These are phyloP conservation scores for Alternaria metachromatica DNA, from an alignment of 2,329 filamentous ascomycete genomes.

Conservation along the genomic window DNA sequence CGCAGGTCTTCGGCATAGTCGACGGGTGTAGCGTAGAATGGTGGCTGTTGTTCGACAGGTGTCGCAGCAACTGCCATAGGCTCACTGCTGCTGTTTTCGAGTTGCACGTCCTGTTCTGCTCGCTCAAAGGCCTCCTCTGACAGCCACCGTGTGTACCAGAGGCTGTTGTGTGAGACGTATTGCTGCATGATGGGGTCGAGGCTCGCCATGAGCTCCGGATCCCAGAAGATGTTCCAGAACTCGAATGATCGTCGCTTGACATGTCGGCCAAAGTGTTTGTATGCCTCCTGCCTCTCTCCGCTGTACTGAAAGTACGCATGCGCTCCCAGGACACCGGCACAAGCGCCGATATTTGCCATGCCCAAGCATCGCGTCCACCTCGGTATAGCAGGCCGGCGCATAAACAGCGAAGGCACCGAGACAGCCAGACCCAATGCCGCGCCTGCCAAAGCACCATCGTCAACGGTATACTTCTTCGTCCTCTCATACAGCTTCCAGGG, in stretches of 20 bases:
- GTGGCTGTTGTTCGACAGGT: conserved; percentile 3
- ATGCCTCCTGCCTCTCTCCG: conserved; percentile 35
- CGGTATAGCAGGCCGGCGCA: conserved; percentile 27
- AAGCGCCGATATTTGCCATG: conserved; percentile 35
- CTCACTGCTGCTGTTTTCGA: neutral
- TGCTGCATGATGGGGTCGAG: conserved; percentile 33
- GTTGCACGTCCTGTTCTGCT: conserved; percentile 10
- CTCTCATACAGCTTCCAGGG: conserved; percentile 34
- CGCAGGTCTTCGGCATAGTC: conserved; percentile 31
- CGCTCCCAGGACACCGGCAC: conserved; percentile 27
- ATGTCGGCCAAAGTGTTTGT: conserved; percentile 20
- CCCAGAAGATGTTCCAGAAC: conserved; percentile 35
- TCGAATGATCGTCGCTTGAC: conserved; percentile 27
- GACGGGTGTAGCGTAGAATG: conserved; percentile 26
- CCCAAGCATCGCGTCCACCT: conserved; percentile 32
- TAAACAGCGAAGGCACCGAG: conserved; percentile 28
- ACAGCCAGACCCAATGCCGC: conserved; percentile 31
- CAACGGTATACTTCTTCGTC: conserved; percentile 31
- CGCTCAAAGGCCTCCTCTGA: conserved; percentile 24
- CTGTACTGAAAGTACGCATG: conserved; percentile 38
- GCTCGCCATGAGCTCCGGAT: conserved; percentile 31
- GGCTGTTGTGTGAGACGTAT: conserved; percentile 34
- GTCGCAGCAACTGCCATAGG: neutral
- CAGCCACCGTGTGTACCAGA: conserved; percentile 32
- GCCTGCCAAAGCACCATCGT: conserved; percentile 36